Evolutionary conservation across 108 stramenopile genomes (phyloP), one percentile per base, ranked within the genome.

Genomic region (Pseudonitzschia delicatissima): DNA sequence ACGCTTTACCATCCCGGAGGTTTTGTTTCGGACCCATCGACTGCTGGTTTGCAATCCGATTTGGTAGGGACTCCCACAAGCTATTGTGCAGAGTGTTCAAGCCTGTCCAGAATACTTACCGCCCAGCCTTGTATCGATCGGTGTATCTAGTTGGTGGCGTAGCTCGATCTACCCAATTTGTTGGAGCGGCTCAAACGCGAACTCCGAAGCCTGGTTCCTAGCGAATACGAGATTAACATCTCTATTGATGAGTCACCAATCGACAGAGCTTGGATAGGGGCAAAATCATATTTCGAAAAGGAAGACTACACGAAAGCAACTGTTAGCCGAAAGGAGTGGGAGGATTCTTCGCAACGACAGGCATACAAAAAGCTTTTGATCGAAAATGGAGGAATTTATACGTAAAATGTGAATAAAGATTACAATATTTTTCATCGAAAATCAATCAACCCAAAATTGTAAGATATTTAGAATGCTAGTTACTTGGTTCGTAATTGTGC

Each of bases 1-100:
- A 72, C 79, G 97, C 11, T 96, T 98, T 73, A 73, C 84, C 42
- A 78, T 96, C 26, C 97, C 97, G 0, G 97, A 98, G 81, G 77
- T 95, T 1, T 65, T 98, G 29, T 98, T 97, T 76, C 84, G 85
- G 27, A n/a, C 97, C 97, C 12, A 82, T 86, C 0, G 95, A 98
- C 70, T n/a, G 87, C 94, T 34, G 95, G 94, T 3, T 66, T 98
- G 71, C 64, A 69, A 27, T 32, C 62, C 7, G 73, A 87, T 11
- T 79, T 90, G 70, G 87, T 83, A n/a, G 34, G 95, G 96, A 15
- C 60, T 98, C 17, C 72, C 90, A 17, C 87, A 92, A 13, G 91
- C 92, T 2, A 87, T 96, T 68, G 78, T 82, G 13, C 78, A 91
- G 48, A 76, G 88, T 31, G 85, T 97, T 21, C 60, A 84, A 65